A percentile compares a stretch with the other conserved stretches of the same genome.
Conservation (phyloP, 1,284 basidiomycete species). For the Sporisorium graminicola region DNA sequence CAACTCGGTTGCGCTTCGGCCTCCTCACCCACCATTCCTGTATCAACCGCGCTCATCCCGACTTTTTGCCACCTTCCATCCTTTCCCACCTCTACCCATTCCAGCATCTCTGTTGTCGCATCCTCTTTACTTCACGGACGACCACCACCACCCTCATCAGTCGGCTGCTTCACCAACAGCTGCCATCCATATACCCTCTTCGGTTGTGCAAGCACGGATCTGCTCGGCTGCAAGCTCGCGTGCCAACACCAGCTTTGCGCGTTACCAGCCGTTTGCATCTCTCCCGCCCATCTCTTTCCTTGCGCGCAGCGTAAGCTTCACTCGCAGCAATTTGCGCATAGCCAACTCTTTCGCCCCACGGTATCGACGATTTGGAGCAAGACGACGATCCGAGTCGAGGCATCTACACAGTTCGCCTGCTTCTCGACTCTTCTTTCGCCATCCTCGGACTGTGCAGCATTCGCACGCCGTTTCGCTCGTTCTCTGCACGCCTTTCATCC, state of each 20-base stretch:
- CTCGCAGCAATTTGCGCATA: not conserved
- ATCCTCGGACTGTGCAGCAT: slow-evolving; percentile 6
- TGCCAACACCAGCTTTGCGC: not conserved
- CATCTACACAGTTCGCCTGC: not conserved
- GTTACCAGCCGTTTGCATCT: not conserved
- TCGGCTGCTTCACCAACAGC: not conserved
- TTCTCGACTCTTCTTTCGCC: not conserved
- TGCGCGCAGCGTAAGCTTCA: not conserved
- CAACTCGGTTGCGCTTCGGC: slow-evolving; percentile 8
- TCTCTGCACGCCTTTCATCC: not conserved
- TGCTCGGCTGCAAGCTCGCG: not conserved
- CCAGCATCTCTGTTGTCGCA: not conserved
- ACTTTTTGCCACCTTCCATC: not conserved
- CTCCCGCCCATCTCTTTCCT: not conserved
- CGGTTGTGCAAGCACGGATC: not conserved
- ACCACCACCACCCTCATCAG: not conserved
- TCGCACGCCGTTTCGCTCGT: not conserved
- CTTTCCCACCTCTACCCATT: not conserved
- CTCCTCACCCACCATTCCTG: not conserved
- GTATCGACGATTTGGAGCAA: not conserved
- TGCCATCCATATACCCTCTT: not conserved
- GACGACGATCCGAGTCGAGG: not conserved
- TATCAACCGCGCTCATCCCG: not conserved
- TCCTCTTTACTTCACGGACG: not conserved
- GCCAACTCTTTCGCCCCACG: not conserved